Evolutionary conservation across 768 basidiomycete species (phyloP), one percentile per base, ranked within the genome.

Genomic region (Russula sp.): DNA sequence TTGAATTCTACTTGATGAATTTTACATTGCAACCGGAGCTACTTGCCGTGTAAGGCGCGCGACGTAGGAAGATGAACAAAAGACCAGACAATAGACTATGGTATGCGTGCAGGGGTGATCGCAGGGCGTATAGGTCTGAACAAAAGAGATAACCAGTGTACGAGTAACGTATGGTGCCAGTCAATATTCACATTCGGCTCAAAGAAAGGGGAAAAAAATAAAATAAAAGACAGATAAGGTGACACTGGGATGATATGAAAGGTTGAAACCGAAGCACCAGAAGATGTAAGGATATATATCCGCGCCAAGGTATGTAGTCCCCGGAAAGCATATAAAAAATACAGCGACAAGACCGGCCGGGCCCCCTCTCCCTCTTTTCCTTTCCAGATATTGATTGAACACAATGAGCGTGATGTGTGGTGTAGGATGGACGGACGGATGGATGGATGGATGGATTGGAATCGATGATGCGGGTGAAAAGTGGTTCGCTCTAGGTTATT

Each of bases 401-500:
- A 57, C 20, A 44, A 46, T 53, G 64, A 50, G 24, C 42, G 51
- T 30, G 58, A 14, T n/a, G n/a, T 48, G 53, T 61, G 52, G 44
- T 49, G 22, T 51, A 64, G 42, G 30, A 57, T 46, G 40, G 32
- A 32, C 8, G 32, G 11, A 26, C 4, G 34, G 34, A 34, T 11
- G 34, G 34, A 11, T 34, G 34, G 34, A 34, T 34, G n/a, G n/a
- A n/a, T 34, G 34, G 34, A 28, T 28, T 28, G 28, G 28, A 34
- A 32, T 14, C 14, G 14, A 28, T 52, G 30, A 22, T 40, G 28
- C 10, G n/a, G 5, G 50, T n/a, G 49, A 28, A 26, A 11, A 34
- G 4, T 34, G 10, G 10, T 1, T 18, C 24, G 20, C 52, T 28
- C 44, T n/a, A n/a, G n/a, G n/a, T n/a, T 79, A 93, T 73, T 94